These are phyloP conservation scores for Porcisia deanei DNA, from an alignment of 208 protist species.

Conservation along the genomic window DNA sequence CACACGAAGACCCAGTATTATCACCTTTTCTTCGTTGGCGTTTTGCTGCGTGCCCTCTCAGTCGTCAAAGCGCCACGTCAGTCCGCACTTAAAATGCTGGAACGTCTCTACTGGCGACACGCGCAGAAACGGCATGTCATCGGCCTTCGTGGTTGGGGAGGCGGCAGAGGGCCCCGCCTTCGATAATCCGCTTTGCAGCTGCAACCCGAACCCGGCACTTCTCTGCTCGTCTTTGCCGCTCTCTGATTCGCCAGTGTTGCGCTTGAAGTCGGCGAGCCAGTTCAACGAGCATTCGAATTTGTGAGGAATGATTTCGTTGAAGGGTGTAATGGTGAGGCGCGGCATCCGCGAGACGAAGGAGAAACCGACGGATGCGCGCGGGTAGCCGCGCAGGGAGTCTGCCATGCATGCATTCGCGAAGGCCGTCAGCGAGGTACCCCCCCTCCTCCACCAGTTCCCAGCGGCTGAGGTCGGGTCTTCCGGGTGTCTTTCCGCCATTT, in stretches of 20 bases:
- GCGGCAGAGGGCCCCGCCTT: neutral
- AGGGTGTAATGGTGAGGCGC: constrained; percentile 37
- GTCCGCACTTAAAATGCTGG: constrained; percentile 59
- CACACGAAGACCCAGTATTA: neutral
- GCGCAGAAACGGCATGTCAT: constrained; percentile 35
- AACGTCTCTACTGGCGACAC: constrained; percentile 64
- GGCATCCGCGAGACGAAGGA: constrained; percentile 45
- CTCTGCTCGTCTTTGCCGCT: neutral
- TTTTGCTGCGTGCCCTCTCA: neutral
- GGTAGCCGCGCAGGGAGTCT: constrained; percentile 40
- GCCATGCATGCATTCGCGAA: constrained; percentile 65
- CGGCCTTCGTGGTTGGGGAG: neutral
- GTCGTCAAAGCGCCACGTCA: constrained; percentile 62
- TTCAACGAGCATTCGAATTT: constrained; percentile 68
- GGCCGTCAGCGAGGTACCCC: constrained; percentile 21
- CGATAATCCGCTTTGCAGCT: constrained; percentile 32
- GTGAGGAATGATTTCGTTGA: constrained; percentile 48
- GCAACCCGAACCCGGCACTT: neutral
- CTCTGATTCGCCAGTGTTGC: neutral
- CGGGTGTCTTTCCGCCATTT: neutral
- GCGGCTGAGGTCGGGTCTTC: neutral
- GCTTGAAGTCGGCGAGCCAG: constrained; percentile 45
- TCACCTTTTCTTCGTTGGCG: too few species aligned
- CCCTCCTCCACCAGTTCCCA: constrained; percentile 6
- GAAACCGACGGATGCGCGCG: constrained; percentile 62